Conservation (phyloP, 2,329 filamentous ascomycete genomes). For the Diaporthe capsici region DNA sequence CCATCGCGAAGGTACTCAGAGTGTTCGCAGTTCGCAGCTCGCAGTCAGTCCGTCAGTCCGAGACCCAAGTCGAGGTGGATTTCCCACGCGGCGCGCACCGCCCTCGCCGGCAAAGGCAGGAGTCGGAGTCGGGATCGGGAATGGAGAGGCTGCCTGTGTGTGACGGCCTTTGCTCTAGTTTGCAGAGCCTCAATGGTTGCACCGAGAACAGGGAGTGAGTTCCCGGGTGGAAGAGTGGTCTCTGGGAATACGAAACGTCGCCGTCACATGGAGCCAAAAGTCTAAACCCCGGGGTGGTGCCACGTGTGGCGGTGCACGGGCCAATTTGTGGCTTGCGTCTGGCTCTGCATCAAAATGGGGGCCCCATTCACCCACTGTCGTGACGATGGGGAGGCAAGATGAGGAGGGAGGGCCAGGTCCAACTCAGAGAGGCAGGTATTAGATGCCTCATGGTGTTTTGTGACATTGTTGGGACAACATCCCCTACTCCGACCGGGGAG, state of each 20-base stretch:
- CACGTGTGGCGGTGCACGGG: slow-evolving; percentile 30
- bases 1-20: slow-evolving; percentile 47
- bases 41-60: background rate
- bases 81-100: background rate
- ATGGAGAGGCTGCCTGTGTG: background rate
- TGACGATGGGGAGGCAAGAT: background rate
- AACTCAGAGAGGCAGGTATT: background rate
- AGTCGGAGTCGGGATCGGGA: slow-evolving; percentile 16
- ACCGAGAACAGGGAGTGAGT: slow-evolving; percentile 9
- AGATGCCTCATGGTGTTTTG: background rate
- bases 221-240: background rate
- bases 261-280: slow-evolving; percentile 6
- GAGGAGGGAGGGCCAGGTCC: background rate
- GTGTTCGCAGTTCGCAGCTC: background rate
- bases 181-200: slow-evolving; percentile 19
- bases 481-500: slow-evolving; percentile 12
- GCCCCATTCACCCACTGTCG: background rate
- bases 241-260: slow-evolving; percentile 2
- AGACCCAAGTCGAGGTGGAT: background rate
- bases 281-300: background rate
- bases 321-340: slow-evolving; percentile 7
- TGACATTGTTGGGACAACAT: background rate
- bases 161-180: slow-evolving; percentile 19
- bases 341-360: too few species aligned
- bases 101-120: slow-evolving; percentile 29